Evolutionary conservation across 2,329 filamentous ascomycete genomes (phyloP).

Genomic region (Colletotrichum sp.): DNA sequence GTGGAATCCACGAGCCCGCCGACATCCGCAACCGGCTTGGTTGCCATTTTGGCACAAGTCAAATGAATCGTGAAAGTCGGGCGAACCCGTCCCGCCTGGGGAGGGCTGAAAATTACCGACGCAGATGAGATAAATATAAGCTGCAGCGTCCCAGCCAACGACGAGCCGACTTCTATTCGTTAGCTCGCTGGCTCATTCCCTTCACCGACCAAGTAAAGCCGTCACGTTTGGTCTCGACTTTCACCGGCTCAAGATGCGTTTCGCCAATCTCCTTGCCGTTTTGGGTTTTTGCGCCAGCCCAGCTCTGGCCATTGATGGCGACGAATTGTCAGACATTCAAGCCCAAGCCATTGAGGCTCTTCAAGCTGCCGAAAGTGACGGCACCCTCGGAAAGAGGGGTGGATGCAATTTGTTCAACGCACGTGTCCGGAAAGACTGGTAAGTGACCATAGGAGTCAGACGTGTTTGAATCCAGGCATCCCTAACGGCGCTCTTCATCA

Average conservation of each 20-base stretch:
- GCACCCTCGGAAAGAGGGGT: neutral
- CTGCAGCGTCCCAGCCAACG: neutral
- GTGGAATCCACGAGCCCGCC: neutral
- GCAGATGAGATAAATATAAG: neutral
- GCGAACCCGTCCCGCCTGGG: neutral
- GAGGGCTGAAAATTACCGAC: neutral
- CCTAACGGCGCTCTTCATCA: neutral
- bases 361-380: neutral
- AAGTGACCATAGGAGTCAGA: neutral
- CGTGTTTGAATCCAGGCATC: accelerated
- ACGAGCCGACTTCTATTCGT: neutral
- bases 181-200: neutral
- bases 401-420: neutral
- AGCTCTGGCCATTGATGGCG: neutral
- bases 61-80: neutral
- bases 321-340: neutral
- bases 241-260: neutral
- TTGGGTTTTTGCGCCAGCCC: neutral
- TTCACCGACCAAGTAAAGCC: neutral
- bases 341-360: neutral
- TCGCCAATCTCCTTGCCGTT: neutral
- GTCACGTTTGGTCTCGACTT: neutral
- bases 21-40: neutral
- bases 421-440: neutral
- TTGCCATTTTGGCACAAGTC: neutral